phyloP scores from a whole-genome alignment of 2,329 filamentous ascomycete species.

The Exophiala oligosperma region DNA sequence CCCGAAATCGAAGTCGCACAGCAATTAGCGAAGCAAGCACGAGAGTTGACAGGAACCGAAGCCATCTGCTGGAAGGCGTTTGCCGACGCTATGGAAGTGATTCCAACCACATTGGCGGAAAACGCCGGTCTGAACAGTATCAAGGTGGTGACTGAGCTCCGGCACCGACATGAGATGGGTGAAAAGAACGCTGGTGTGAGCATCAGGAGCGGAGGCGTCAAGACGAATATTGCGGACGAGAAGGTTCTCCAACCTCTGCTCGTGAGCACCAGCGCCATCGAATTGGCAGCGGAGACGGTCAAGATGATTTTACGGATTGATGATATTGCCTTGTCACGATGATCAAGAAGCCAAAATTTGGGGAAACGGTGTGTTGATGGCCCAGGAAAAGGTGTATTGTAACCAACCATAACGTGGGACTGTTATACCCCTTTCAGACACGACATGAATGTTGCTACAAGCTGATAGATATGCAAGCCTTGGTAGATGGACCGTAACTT shows the following conservation, averaged over 20 bases:
- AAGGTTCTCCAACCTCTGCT: constrained; percentile 94
- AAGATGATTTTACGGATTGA: constrained; percentile 84
- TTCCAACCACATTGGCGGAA: constrained; percentile 94
- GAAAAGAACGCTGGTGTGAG: constrained; percentile 96
- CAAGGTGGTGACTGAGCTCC: constrained; percentile 94
- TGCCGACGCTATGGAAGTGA: constrained; percentile 94
- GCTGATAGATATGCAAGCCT: neutral
- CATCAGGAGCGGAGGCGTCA: constrained; percentile 96
- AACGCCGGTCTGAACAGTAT: constrained; percentile 98
- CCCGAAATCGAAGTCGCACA: constrained; percentile 96
- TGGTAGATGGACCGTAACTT: too few species aligned
- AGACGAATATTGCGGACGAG: constrained; percentile 94
- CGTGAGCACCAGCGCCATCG: constrained; percentile 95
- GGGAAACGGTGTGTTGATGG: neutral
- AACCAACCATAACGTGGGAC: constrained; percentile 19
- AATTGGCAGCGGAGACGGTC: constrained; percentile 95
- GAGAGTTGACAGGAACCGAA: constrained; percentile 84
- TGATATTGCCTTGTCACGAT: constrained; percentile 60
- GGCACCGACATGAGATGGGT: constrained; percentile 90
- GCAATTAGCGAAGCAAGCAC: constrained; percentile 76
- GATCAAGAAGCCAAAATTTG: constrained; percentile 3
- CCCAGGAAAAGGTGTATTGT: neutral
- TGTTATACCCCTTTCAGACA: neutral
- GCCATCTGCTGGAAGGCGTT: constrained; percentile 99
- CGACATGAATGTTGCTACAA: neutral